phyloP scores from a whole-genome alignment of 2,329 filamentous ascomycete species.

The Hypoxylon sp. region DNA sequence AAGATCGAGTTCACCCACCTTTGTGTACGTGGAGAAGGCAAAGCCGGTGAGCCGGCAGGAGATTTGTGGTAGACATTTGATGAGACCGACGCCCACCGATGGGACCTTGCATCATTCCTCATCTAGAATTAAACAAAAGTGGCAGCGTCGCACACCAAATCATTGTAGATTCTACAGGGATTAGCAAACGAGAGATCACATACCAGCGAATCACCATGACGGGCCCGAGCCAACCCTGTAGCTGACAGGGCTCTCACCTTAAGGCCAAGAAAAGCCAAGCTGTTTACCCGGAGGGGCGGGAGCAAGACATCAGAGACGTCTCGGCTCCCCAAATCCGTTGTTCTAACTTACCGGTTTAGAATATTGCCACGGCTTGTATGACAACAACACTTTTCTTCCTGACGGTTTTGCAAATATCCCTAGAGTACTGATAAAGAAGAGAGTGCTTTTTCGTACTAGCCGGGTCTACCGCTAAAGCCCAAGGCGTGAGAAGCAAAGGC shows the following conservation, averaged over 20 bases:
- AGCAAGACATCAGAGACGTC: conserved; percentile 36
- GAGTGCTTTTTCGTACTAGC: neutral
- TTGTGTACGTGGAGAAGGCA: conserved; percentile 30
- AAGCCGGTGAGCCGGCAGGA: conserved; percentile 25
- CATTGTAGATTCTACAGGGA: conserved; percentile 32
- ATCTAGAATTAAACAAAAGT: conserved; percentile 34
- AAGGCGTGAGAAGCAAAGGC: conserved; percentile 10
- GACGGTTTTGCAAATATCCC: neutral
- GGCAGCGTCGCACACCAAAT: conserved; percentile 35
- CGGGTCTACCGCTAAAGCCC: conserved; percentile 9
- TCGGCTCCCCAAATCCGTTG: conserved; percentile 16
- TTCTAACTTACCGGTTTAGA: conserved; percentile 9
- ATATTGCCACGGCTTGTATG: conserved; percentile 25
- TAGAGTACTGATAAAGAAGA: conserved; percentile 8
- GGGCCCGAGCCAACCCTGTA: conserved; percentile 32
- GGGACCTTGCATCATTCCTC: conserved; percentile 43
- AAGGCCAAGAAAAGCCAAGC: conserved; percentile 43
- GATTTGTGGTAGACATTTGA: conserved; percentile 27
- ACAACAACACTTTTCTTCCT: conserved; percentile 1
- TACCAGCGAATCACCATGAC: conserved; percentile 34
- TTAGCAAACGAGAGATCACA: conserved; percentile 27
- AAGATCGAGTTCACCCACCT: conserved; percentile 19
- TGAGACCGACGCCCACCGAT: conserved; percentile 28
- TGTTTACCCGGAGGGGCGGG: conserved; percentile 40
- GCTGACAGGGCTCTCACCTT: conserved; percentile 25